Conservation (phyloP, 2,329 filamentous ascomycete species). For the Pseudogymnoascus sp. region DNA sequence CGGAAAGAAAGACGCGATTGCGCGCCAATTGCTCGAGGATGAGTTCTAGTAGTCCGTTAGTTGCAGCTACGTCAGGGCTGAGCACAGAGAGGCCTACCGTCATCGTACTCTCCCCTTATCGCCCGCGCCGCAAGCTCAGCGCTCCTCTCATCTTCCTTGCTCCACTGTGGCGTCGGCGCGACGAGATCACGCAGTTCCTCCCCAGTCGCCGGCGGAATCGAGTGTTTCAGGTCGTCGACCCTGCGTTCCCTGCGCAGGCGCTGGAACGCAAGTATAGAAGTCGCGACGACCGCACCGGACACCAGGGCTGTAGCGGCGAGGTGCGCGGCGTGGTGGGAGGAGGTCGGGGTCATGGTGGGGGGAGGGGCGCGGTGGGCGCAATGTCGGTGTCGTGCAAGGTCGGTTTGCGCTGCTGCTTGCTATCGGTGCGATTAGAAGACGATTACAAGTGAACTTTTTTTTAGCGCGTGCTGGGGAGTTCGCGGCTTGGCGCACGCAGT, state of each 20-base stretch:
- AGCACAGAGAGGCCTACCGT: slow-evolving; percentile 27
- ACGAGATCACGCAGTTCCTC: slow-evolving; percentile 27
- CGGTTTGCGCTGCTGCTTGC: not conserved
- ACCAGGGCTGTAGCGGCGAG: slow-evolving; percentile 62
- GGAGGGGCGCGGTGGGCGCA: not conserved
- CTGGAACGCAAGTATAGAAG: slow-evolving; percentile 54
- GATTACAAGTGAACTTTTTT: not conserved
- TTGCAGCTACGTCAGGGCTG: not conserved
- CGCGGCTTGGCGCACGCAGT: not conserved
- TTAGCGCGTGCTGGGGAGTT: not conserved
- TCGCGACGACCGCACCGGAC: slow-evolving; percentile 51
- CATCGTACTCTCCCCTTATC: slow-evolving; percentile 55
- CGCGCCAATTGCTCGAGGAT: slow-evolving; percentile 91
- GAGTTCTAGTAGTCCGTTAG: slow-evolving; percentile 50
- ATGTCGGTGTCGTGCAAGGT: not conserved
- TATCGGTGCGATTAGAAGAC: not conserved
- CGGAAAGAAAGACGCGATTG: slow-evolving; percentile 82
- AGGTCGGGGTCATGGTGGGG: not conserved
- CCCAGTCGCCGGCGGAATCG: slow-evolving; percentile 40
- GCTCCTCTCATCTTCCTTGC: slow-evolving; percentile 54
- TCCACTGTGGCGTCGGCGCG: slow-evolving; percentile 33
- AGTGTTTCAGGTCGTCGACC: slow-evolving; percentile 48
- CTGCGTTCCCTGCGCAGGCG: slow-evolving; percentile 46
- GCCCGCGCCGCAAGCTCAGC: slow-evolving; percentile 50
- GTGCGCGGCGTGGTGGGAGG: slow-evolving; percentile 33